Conservation (phyloP, 1,284 basidiomycete species). For the Trametes sp. region DNA sequence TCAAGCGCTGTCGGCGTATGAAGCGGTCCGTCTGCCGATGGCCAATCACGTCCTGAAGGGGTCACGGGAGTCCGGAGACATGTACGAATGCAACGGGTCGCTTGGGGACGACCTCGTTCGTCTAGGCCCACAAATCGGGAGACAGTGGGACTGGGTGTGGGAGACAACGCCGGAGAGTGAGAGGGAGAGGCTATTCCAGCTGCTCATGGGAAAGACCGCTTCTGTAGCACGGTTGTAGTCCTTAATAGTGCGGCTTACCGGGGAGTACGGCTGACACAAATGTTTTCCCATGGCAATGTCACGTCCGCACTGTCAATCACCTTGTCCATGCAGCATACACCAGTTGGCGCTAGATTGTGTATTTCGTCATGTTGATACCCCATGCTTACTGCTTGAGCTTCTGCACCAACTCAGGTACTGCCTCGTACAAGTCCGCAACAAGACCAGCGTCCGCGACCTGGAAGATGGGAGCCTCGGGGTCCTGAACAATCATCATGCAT, state of each 20-base stretch:
- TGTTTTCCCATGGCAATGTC: too few species aligned
- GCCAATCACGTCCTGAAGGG: conserved; percentile 50
- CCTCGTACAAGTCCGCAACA: conserved; percentile 91
- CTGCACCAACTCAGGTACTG: conserved; percentile 86
- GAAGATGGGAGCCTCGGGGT: conserved; percentile 98
- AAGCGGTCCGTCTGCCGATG: conserved; percentile 53
- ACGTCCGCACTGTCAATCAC: too few species aligned
- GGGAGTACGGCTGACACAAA: too few species aligned
- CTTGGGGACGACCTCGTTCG: conserved; percentile 28
- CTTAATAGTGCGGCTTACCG: too few species aligned
- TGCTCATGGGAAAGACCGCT: neutral
- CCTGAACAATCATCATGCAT: conserved; percentile 53
- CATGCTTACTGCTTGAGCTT: conserved; percentile 65
- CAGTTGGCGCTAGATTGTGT: too few species aligned
- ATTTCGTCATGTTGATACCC: neutral
- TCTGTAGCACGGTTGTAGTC: conserved; percentile 1
- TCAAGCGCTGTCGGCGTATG: conserved; percentile 53
- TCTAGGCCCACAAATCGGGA: conserved; percentile 34
- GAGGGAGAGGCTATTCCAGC: conserved; percentile 23
- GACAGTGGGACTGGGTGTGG: conserved; percentile 40
- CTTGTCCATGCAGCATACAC: too few species aligned
- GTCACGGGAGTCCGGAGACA: conserved; percentile 53
- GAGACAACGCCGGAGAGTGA: conserved; percentile 34
- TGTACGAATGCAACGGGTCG: conserved; percentile 40
- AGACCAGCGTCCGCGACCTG: conserved; percentile 97